These are phyloP conservation scores for Lentinula raphanica DNA, from an alignment of 768 basidiomycete genomes.

Conservation along the genomic window DNA sequence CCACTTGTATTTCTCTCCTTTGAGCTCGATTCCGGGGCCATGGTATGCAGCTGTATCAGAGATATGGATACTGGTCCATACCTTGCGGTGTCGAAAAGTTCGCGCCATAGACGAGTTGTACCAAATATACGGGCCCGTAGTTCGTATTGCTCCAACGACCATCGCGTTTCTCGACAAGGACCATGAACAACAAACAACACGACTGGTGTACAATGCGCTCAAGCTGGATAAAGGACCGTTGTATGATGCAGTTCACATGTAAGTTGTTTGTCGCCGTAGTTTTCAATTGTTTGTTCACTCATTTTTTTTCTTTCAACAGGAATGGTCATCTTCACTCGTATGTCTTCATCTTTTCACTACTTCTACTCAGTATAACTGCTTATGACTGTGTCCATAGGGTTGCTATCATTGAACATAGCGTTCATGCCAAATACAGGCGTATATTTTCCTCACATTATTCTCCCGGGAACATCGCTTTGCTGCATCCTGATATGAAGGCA, in stretches of 20 bases:
- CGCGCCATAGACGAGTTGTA: conserved; percentile 63
- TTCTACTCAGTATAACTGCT: too few species aligned
- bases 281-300: conserved; percentile 11
- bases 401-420: conserved; percentile 72
- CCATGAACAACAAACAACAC: conserved; percentile 35
- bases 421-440: conserved; percentile 65
- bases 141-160: conserved; percentile 74
- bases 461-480: conserved; percentile 55
- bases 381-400: too few species aligned
- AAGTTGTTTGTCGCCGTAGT: conserved; percentile 23
- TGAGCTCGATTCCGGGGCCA: conserved; percentile 69
- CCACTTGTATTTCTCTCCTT: conserved; percentile 57
- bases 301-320: conserved; percentile 32
- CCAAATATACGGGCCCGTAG: conserved; percentile 69
- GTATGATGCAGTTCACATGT: conserved; percentile 81
- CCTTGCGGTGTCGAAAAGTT: conserved; percentile 69
- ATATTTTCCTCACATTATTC: conserved; percentile 73
- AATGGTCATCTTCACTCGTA: conserved; percentile 84
- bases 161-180: conserved; percentile 72
- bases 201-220: conserved; percentile 67
- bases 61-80: conserved; percentile 65
- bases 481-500: conserved; percentile 68
- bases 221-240: conserved; percentile 79
- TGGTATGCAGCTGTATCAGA: conserved; percentile 76
- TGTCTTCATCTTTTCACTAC: too few species aligned